Evolutionary conservation across 345 rosid species (phyloP), one percentile per base, ranked within the genome.

Genomic region (Gossypium raimondii): DNA sequence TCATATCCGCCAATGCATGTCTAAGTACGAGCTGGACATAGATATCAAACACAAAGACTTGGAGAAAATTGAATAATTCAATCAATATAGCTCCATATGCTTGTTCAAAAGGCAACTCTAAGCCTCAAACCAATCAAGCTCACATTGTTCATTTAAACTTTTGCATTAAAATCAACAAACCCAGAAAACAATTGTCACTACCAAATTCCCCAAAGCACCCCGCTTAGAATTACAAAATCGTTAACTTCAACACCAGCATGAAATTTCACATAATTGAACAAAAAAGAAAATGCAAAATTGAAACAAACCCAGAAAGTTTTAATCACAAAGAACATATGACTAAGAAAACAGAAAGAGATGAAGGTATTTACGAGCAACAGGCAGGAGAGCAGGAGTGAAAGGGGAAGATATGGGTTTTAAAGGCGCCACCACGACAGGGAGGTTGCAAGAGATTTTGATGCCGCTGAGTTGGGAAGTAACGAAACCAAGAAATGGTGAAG

Each of bases 381-480:
- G 95, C 72, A 80, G 91, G 55, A 87, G 76, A 75, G 81, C 73
- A 9, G 90, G 85, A 17, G 77, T 45, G 70, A 81, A 77, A 83
- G 86, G 79, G 18, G 84, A 51, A 62, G 87, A 76, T 66, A 80
- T 65, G 56, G 85, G 86, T 4, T 45, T 77, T 73, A 18, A 9
- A 16, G 65, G 51, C 24, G 64, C 18, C 47, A 58, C 22, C 65
- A 76, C 53, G 66, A 68, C 53, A 62, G 56, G 74, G 1, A 72
- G 63, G 68, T 58, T 66, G 51, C 79, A 62, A 7, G 94, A 89
- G 75, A 92, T 83, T 80, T 81, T 85, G 74, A 90, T 73, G 79
- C 98, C 98, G 6, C 82, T 52, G 52, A 90, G 80, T 84, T 90
- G 94, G 2, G 97, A 94, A 51, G 85, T 67, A 29, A 88, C 75